phyloP scores from a whole-genome alignment of 78 protist species.

The Ministeria vibrans region DNA sequence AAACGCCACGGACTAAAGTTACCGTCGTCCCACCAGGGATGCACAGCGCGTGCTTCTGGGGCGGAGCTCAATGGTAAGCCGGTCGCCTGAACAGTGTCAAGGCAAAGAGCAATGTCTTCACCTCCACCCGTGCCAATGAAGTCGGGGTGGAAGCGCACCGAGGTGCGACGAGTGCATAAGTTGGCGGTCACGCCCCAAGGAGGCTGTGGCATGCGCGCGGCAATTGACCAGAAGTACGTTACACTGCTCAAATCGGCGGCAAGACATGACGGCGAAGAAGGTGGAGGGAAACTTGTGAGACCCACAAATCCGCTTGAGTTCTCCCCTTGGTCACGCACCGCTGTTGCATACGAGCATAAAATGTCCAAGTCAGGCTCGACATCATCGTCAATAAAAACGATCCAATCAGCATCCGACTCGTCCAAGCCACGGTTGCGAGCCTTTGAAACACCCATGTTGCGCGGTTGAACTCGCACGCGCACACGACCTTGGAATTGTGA shows the following conservation, averaged over 20 bases:
- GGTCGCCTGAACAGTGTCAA: background rate
- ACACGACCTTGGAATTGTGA: background rate
- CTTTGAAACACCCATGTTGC: background rate
- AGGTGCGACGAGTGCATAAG: background rate
- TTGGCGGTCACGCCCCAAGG: conserved; percentile 22
- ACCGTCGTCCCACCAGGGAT: conserved; percentile 7
- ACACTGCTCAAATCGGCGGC: background rate
- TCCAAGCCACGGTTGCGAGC: conserved; percentile 12
- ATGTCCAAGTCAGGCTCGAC: background rate
- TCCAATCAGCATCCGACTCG: background rate
- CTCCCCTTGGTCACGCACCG: background rate
- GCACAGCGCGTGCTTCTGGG: background rate
- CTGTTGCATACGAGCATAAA: background rate
- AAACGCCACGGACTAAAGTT: background rate
- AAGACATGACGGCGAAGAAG: background rate
- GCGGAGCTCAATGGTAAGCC: background rate
- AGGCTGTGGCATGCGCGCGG: background rate
- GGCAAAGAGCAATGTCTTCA: conserved; percentile 4
- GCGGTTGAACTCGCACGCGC: background rate
- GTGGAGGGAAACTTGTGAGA: background rate
- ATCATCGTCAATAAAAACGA: conserved; percentile 8
- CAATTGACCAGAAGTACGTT: background rate
- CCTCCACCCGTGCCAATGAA: background rate
- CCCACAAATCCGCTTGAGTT: background rate
- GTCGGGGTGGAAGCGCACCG: background rate